Evolutionary conservation across 202 grass and related monocot genomes (phyloP).

Genomic region (Panicum hallii): DNA sequence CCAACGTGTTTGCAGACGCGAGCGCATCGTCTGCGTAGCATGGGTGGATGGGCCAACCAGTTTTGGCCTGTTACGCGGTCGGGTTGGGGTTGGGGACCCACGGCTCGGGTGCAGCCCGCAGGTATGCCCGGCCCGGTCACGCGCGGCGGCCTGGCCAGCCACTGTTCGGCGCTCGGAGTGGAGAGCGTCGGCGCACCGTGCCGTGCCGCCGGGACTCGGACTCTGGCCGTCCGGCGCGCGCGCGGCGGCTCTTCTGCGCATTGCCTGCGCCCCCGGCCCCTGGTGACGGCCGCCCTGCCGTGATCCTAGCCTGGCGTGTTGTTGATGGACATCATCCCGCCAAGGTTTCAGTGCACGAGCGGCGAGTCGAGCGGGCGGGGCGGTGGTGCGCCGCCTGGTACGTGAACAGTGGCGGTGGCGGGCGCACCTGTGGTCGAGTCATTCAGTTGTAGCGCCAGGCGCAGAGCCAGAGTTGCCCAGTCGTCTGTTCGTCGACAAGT

Average conservation of each 20-base stretch:
- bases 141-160: not conserved
- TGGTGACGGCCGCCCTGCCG: too few relatives aligned
- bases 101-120: too few relatives aligned
- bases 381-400: not conserved
- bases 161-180: not conserved
- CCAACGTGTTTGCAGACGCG: not conserved
- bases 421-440: not conserved
- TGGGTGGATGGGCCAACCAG: not conserved
- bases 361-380: not conserved
- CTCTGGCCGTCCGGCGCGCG: not conserved
- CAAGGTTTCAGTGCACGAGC: not conserved
- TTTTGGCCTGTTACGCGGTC: not conserved
- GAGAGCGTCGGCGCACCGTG: slow-evolving; percentile 28
- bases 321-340: not conserved
- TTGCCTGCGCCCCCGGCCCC: too few relatives aligned
- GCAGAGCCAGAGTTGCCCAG: not conserved
- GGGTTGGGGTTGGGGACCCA: not conserved
- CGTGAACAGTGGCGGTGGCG: slow-evolving; percentile 1
- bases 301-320: not conserved
- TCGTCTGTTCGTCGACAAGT: not conserved
- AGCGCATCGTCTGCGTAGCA: not conserved
- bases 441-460: not conserved
- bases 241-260: too few relatives aligned
- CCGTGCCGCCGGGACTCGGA: not conserved
- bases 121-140: too few relatives aligned